phyloP scores from a whole-genome alignment of 2,329 filamentous ascomycete genomes.

The Pseudopyrenochaeta lycopersici region DNA sequence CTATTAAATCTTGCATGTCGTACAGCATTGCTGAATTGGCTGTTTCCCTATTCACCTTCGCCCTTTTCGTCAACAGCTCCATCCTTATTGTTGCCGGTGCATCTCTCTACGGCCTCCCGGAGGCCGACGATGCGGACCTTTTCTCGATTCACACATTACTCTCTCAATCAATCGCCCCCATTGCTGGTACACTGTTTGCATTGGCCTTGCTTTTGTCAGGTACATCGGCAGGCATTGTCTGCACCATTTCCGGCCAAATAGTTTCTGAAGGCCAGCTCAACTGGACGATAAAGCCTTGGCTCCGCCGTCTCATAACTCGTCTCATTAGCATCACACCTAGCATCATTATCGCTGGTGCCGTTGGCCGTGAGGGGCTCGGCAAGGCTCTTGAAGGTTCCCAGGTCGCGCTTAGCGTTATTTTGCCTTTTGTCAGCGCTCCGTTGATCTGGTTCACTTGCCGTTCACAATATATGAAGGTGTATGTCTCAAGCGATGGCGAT shows the following conservation, averaged over 20 bases:
- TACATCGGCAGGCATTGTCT: slow-evolving; percentile 83
- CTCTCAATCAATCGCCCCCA: slow-evolving; percentile 72
- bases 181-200: slow-evolving; percentile 84
- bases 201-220: slow-evolving; percentile 82
- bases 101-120: slow-evolving; percentile 68
- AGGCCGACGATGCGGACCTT: slow-evolving; percentile 75
- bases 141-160: slow-evolving; percentile 84
- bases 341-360: slow-evolving; percentile 83
- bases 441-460: slow-evolving; percentile 86
- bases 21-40: slow-evolving; percentile 76
- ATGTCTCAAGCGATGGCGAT: slow-evolving; percentile 35
- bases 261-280: slow-evolving; percentile 83
- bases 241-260: slow-evolving; percentile 91
- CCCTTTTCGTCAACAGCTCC: slow-evolving; percentile 83
- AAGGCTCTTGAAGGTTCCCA: slow-evolving; percentile 78
- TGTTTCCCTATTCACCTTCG: slow-evolving; percentile 81
- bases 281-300: slow-evolving; percentile 79
- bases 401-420: slow-evolving; percentile 78
- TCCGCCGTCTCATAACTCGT: slow-evolving; percentile 79
- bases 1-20: slow-evolving; percentile 77
- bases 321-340: slow-evolving; percentile 82
- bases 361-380: slow-evolving; percentile 75
- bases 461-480: slow-evolving; percentile 80
- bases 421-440: slow-evolving; percentile 85
- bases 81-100: slow-evolving; percentile 85